Evolutionary conservation across 1,284 basidiomycete species (phyloP).

Genomic region (Tremellales sp.): DNA sequence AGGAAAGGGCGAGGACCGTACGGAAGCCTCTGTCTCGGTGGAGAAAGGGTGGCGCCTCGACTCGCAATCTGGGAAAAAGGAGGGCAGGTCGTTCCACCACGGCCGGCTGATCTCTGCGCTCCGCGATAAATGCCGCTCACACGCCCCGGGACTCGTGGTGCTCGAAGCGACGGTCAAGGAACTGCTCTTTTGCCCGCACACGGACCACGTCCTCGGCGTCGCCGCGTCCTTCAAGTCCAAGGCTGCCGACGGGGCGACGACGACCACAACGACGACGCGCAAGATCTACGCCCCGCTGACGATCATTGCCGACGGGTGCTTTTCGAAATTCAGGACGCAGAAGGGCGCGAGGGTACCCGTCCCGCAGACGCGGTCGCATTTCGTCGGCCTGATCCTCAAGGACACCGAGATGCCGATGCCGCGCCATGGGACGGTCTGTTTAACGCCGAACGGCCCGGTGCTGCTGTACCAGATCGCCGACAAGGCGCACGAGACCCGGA

Average conservation of each 20-base stretch:
- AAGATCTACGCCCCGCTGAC: conserved; percentile 67
- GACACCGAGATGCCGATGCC: conserved; percentile 72
- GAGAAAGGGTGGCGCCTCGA: conserved; percentile 29
- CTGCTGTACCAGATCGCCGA: conserved; percentile 80
- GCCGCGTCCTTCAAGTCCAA: conserved; percentile 52
- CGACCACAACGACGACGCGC: neutral
- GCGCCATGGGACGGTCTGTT: conserved; percentile 80
- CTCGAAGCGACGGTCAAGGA: conserved; percentile 79
- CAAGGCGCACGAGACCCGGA: conserved; percentile 66
- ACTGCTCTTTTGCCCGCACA: conserved; percentile 61
- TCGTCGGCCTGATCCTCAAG: conserved; percentile 74
- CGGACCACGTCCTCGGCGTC: conserved; percentile 62
- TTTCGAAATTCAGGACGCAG: conserved; percentile 70
- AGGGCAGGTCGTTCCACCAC: conserved; percentile 85
- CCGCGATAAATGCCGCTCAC: conserved; percentile 60
- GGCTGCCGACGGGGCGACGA: neutral
- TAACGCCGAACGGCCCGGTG: conserved; percentile 74
- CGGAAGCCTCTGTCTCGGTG: neutral
- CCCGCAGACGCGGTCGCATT: conserved; percentile 65
- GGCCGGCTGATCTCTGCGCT: conserved; percentile 85
- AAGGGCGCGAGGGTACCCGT: conserved; percentile 42
- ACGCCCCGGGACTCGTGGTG: conserved; percentile 57
- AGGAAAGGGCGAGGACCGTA: conserved; percentile 3
- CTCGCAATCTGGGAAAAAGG: conserved; percentile 43
- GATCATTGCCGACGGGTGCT: conserved; percentile 90